phyloP scores from a whole-genome alignment of 257 asterid genomes.

The Anisodus acutangulus region DNA sequence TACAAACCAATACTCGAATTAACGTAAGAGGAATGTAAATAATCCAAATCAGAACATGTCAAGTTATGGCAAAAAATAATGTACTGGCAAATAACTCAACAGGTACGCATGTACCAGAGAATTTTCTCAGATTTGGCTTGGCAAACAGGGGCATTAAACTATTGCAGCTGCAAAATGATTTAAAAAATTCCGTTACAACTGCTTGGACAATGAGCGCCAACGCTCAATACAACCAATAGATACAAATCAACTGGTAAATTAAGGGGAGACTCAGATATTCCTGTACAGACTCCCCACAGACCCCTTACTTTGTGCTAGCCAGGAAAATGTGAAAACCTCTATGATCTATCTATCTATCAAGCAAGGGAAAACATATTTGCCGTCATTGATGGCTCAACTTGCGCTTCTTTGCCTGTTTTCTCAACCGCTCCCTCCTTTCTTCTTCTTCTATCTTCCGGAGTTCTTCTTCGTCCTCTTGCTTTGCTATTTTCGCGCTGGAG shows the following conservation, averaged over 20 bases:
- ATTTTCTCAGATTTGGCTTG: conserved; percentile 5
- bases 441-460: conserved; percentile 72
- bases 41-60: neutral
- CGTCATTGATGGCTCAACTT: conserved; percentile 44
- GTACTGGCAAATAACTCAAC: neutral
- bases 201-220: neutral
- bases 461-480: conserved; percentile 78
- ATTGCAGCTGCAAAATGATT: neutral
- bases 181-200: neutral
- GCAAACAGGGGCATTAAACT: neutral
- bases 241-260: neutral
- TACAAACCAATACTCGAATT: neutral
- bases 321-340: neutral
- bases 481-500: conserved; percentile 65
- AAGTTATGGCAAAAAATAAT: neutral
- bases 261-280: neutral
- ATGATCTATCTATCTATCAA: neutral
- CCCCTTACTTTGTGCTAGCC: conserved; percentile 9
- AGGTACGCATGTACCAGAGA: neutral
- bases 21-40: neutral
- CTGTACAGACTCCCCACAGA: neutral
- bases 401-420: conserved; percentile 66
- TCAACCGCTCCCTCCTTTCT: conserved; percentile 65
- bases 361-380: neutral
- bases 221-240: neutral